These are phyloP conservation scores for Fusarium globosum DNA, from an alignment of 2,329 filamentous ascomycete species.

Conservation along the genomic window DNA sequence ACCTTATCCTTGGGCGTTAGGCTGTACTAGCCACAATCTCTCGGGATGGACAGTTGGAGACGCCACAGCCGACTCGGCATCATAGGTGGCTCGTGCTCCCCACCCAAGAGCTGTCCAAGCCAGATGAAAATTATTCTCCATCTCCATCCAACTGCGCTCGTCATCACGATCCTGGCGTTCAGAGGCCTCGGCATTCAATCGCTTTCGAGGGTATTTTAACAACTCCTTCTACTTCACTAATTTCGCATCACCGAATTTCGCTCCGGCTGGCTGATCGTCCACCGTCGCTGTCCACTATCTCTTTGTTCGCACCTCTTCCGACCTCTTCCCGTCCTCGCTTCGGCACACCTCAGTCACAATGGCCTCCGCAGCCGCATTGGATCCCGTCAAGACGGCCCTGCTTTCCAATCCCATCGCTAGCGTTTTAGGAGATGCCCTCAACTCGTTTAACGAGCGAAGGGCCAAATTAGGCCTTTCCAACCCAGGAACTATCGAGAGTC, in stretches of 20 bases:
- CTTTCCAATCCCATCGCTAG: constrained; percentile 78
- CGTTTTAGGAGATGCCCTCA: constrained; percentile 80
- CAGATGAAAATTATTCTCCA: constrained; percentile 53
- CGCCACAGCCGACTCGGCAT: constrained; percentile 39
- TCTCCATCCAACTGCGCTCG: constrained; percentile 47
- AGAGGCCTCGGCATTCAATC: constrained; percentile 42
- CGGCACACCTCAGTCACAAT: constrained; percentile 55
- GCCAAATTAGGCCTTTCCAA: constrained; percentile 89
- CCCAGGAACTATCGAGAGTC: constrained; percentile 90
- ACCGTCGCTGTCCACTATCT: constrained; percentile 34
- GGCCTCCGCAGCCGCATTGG: constrained; percentile 61
- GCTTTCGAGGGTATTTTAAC: constrained; percentile 37
- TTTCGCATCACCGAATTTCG: background rate
- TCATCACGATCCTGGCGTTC: constrained; percentile 49
- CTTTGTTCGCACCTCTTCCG: constrained; percentile 38
- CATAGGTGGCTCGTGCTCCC: constrained; percentile 47
- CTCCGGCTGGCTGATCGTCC: constrained; percentile 22
- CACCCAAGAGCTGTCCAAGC: constrained; percentile 44
- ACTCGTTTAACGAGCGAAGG: constrained; percentile 85
- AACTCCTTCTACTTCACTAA: constrained; percentile 34
- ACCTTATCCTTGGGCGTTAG: background rate
- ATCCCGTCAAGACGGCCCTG: constrained; percentile 71
- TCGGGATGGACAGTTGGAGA: constrained; percentile 7
- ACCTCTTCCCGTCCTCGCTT: constrained; percentile 40
- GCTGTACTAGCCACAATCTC: constrained; percentile 15